Evolutionary conservation across 2,329 filamentous ascomycete genomes (phyloP), one percentile per base, ranked within the genome.

Genomic region (Aspergillus bombycis): DNA sequence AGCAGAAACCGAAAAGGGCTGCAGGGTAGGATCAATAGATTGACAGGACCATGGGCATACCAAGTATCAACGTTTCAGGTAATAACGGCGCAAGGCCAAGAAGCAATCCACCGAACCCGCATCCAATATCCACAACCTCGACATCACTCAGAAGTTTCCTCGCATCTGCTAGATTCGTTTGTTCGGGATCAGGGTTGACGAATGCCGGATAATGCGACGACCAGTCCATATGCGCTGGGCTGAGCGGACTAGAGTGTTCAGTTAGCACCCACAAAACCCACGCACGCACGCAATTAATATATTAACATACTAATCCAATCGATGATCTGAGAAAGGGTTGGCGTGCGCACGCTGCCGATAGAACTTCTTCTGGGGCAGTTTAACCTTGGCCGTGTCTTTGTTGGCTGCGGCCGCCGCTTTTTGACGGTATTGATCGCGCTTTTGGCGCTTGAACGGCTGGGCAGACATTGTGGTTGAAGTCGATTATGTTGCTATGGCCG

Each of bases 251-350:
- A 67, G 50, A 60, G 10, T 14, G 26, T 28, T 30, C 16, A 32
- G 21, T 56, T 41, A 45, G 32, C 12, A n/a, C 19, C 14, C 30
- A 21, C 12, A 26, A 26, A 28, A 12, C 23, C 19, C 19, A 30
- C 14, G 3, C 6, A 21, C 45, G n/a, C 21, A 14, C 12, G 34
- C 12, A 23, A 41, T n/a, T 2, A 14, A 10, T n/a, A 19, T 21
- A 19, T 19, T 3, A 53, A 82, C 88, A 72, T 86, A 96, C 95
- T 99, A 99, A 72, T 86, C 85, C 75, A 99, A 83, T 62, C 87
- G 83, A 82, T 99, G 95, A 74, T 99, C 95, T 3, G 94, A 97
- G 81, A 99, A 99, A 8, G 94, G 94, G 81, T 99, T 99, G 67
- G 95, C 95, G 81, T 99, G 95, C 43, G 95, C 95, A 78, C 95